Evolutionary conservation across 2,329 filamentous ascomycete species (phyloP), one percentile per base, ranked within the genome.

Genomic region (Aureobasidium lini): DNA sequence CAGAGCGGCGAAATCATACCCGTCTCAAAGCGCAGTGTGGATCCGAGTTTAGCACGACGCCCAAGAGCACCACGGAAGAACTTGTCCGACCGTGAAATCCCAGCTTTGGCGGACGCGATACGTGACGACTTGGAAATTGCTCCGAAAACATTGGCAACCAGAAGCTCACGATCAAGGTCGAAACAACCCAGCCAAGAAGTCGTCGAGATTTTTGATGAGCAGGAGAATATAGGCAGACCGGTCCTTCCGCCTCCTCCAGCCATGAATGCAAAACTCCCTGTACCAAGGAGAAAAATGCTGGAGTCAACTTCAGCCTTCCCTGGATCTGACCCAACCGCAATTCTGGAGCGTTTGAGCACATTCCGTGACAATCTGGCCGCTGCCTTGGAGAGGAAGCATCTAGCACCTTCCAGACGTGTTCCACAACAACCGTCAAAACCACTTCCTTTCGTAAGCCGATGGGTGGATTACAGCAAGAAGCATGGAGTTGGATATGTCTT

Each of bases 391-490:
- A 74, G 72, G 61, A 72, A 71, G 61, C 67, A 70, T 0, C 67
- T 67, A 6, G 69, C 67, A 31, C 61, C 66, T 67, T 84, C 67
- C 78, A 49, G 60, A n/a, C 59, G 54, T 59, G 59, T 31, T 37
- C 64, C 32, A 37, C 58, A 56, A 28, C 57, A 37, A 59, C 62
- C 43, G 52, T 60, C 50, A 58, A 64, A 18, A 66, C 72, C 31
- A 75, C 81, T 69, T 68, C 84, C 62, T 72, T 86, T 69, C 80
- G 87, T 68, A 74, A 85, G 68, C 10, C 90, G 92, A 69, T 94
- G 89, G 89, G 89, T 94, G 6, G 89, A 94, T 70, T 94, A 94
- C 71, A 90, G 88, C 61, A 90, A 91, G 72, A 91, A 91, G 70
- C 90, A 91, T 70, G 89, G 89, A 11, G 80, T 94, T 15, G 89